Percentiles rank a stretch among this genome's conserved stretches.
Conservation (phyloP, 495 filamentous ascomycete genomes). For the Penicillium malachiteum region DNA sequence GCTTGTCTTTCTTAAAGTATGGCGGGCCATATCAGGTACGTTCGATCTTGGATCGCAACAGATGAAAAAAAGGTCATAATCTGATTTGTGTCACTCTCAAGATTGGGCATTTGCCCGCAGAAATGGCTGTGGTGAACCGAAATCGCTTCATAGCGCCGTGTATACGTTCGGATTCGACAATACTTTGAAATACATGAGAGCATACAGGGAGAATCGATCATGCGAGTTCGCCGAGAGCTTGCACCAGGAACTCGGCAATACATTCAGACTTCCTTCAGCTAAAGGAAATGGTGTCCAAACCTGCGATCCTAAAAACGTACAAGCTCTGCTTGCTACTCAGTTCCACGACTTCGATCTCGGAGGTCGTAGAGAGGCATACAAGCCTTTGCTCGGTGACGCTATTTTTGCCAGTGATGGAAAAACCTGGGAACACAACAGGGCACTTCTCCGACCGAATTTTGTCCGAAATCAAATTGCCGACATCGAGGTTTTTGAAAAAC, state of each 20-base stretch:
- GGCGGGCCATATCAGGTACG: too few species aligned
- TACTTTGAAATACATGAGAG: too few species aligned
- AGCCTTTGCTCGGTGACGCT: slow-evolving; percentile 61
- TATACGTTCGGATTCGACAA: too few species aligned
- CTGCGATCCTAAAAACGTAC: slow-evolving; percentile 45
- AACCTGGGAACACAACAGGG: slow-evolving; percentile 63
- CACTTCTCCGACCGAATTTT: slow-evolving; percentile 65
- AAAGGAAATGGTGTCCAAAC: not conserved
- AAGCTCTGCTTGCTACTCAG: slow-evolving; percentile 51
- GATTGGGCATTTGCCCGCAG: too few species aligned
- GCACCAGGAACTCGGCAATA: not conserved
- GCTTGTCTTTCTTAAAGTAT: too few species aligned
- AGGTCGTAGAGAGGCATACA: slow-evolving; percentile 44
- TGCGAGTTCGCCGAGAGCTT: too few species aligned
- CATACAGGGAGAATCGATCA: too few species aligned
- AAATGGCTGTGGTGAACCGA: too few species aligned
- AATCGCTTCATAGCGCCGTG: too few species aligned
- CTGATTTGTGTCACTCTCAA: too few species aligned
- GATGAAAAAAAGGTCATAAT: too few species aligned
- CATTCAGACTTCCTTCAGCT: not conserved
- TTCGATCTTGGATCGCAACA: too few species aligned
- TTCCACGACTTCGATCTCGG: slow-evolving; percentile 56
- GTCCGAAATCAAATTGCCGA: slow-evolving; percentile 58
- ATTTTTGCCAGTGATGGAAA: slow-evolving; percentile 70
- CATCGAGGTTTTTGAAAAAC: slow-evolving; percentile 57